Base-by-base conservation (phyloP, 768 basidiomycete species). In the Phlebiopsis gigantea region DNA sequence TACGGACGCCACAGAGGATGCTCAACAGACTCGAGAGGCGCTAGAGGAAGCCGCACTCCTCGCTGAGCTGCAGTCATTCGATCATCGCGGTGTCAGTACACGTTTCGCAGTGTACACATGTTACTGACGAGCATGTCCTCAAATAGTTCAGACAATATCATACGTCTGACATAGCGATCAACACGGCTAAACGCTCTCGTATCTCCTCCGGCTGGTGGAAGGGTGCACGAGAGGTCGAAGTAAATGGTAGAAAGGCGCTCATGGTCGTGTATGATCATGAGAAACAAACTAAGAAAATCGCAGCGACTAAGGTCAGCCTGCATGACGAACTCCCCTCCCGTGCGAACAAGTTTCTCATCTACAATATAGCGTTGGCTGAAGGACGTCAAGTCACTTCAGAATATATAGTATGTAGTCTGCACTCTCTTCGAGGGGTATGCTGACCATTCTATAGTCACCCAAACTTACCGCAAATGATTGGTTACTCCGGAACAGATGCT, bases 401-500 rank as follows among this genome's bases (percentile, higher is more conserved):
- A 75, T 55, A 55, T 81, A n/a, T 76, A 75, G 80, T 81, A 54
- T 50, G 78, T 17, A 31, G 24, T 21, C 10, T 22, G 19, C 4
- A 41, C 31, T 19, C 15, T 39, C 24, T 21, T 14, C 21, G 24
- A 24, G 24, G 7, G 4, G 17, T 22, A 2, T 30, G 30, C 50
- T 52, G 31, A 34, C 2, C 12, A 28, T 22, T 34, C 17, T 14
- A 55, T 47, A 79, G 80, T 58, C 80, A 80, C 55, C 77, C 79
- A 17, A 80, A 78, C 60, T 64, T 82, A 22, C 80, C 81, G 0
- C 79, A 81, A 62, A 74, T 82, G 72, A 58, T 79, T 6, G 79
- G 80, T 1, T 77, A 77, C 60, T 81, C 79, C 0, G 66, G 73
- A 14, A 74, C 74, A 15, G 69, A 74, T 31, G 66, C 75, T 0